Evolutionary conservation across 768 basidiomycete genomes (phyloP).

Genomic region (Lactifluus volemus): DNA sequence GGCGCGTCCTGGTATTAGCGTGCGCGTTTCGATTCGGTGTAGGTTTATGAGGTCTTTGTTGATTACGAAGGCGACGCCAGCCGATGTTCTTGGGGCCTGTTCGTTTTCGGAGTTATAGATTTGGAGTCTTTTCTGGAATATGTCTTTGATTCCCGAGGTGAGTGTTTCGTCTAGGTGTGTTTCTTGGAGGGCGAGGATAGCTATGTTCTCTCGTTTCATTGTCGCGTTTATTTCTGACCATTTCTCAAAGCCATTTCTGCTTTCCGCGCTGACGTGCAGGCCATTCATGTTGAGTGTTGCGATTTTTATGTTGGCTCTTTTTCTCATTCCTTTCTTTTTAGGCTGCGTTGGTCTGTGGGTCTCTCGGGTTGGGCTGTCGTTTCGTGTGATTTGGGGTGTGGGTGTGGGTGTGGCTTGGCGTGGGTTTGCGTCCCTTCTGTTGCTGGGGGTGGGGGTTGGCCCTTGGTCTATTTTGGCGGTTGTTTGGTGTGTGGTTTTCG

Average conservation of each 20-base stretch:
- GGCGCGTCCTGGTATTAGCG: background rate
- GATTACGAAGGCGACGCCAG: background rate
- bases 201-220: background rate
- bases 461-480: too few species aligned
- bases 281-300: background rate
- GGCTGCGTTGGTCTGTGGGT: too few species aligned
- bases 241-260: background rate
- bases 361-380: too few species aligned
- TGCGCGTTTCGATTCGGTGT: too few species aligned
- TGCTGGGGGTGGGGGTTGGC: too few species aligned
- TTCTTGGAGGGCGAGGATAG: background rate
- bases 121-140: too few species aligned
- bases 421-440: too few species aligned
- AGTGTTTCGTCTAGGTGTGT: background rate
- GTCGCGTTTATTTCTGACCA: too few species aligned
- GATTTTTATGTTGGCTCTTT: background rate
- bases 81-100: fast-evolving
- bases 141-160: background rate
- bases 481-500: too few species aligned
- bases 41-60: background rate
- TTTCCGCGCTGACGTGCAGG: fast-evolving
- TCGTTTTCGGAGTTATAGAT: background rate
- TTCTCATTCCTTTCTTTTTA: too few species aligned
- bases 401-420: too few species aligned
- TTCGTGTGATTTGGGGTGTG: too few species aligned